A percentile compares a stretch with the other conserved stretches of the same genome.
phyloP scores from a whole-genome alignment of 108 stramenopile species.

The Skeletonema marinoi region DNA sequence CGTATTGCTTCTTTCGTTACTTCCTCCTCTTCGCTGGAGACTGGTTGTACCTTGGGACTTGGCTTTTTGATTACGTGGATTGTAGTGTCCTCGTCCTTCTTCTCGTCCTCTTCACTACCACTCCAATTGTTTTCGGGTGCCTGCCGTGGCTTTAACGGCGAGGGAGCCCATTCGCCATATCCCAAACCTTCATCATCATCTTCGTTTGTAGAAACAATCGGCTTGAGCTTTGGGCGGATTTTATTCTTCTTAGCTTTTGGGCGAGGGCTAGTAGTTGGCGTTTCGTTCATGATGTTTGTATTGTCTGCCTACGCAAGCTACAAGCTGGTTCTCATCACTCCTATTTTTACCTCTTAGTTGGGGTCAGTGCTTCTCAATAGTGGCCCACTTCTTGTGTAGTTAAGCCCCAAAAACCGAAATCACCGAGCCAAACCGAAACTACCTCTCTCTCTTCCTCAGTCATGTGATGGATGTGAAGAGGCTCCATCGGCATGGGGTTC shows the following conservation, averaged over 20 bases:
- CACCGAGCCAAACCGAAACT: too few species aligned
- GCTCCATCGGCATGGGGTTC: too few species aligned
- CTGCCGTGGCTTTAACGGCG: background rate
- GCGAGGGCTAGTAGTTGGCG: background rate
- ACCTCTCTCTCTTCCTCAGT: too few species aligned
- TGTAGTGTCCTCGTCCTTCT: background rate
- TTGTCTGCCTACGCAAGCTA: background rate
- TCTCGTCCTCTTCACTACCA: background rate
- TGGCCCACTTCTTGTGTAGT: too few species aligned
- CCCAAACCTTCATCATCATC: background rate
- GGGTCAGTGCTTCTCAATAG: background rate
- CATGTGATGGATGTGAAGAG: too few species aligned
- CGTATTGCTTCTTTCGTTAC: background rate
- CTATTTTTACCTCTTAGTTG: background rate
- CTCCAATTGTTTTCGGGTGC: background rate
- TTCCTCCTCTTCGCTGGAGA: background rate
- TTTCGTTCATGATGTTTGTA: background rate
- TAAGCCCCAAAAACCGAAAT: too few species aligned
- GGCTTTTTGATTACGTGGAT: background rate
- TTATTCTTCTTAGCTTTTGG: background rate
- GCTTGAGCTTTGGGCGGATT: background rate
- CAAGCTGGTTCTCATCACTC: background rate
- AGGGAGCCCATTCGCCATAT: background rate
- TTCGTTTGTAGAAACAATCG: background rate
- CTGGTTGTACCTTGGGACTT: background rate